Evolutionary conservation across 371 early-diverging fungal species (phyloP), one percentile per base, ranked within the genome.

Genomic region (Saksenaea vasiformis): DNA sequence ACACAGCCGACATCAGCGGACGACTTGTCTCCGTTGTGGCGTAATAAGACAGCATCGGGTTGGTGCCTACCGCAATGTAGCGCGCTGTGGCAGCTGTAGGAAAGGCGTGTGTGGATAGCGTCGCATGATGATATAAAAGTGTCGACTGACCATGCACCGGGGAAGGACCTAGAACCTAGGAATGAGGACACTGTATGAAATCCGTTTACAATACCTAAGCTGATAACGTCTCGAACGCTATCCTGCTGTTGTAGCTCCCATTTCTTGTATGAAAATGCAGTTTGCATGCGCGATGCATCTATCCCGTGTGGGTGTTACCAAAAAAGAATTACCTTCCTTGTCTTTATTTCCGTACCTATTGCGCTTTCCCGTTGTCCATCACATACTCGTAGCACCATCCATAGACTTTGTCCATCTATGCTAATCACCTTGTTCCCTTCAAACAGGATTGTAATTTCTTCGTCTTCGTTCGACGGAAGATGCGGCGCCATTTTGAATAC

Each of bases 1-100:
- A 81, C 0, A 82, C 81, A 1, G 86, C 82, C 0, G 88, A 86
- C 65, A 83, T 78, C 13, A 86, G 55, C 1, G 84, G 83, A 0
- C 82, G 78, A 17, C 77, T 78, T 1, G 84, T 69, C 38, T 85
- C 85, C 8, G 74, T 72, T 1, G 88, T 85, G 1, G 80, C 82
- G 69, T 86, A 88, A 54, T 79, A 86, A 3, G 77, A 74, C 5
- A 88, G 62, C 87, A 85, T 86, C 0, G 88, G 88, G 14, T 79
- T 73, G 17, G 76, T 66, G 9, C 88, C 88, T 0, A 86, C 86
- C 7, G 80, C 84, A 37, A 88, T 73, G 61, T 81, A 88, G 4
- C 86, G 67, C 5, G 84, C 76, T 5, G 86, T 88, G 2, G 87
- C 85, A n/a, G 64, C 38, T 55, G 31, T 10, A 19, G 56, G 67